phyloP scores from a whole-genome alignment of 2,329 filamentous ascomycete genomes.

The Sordariomycetes sp. region DNA sequence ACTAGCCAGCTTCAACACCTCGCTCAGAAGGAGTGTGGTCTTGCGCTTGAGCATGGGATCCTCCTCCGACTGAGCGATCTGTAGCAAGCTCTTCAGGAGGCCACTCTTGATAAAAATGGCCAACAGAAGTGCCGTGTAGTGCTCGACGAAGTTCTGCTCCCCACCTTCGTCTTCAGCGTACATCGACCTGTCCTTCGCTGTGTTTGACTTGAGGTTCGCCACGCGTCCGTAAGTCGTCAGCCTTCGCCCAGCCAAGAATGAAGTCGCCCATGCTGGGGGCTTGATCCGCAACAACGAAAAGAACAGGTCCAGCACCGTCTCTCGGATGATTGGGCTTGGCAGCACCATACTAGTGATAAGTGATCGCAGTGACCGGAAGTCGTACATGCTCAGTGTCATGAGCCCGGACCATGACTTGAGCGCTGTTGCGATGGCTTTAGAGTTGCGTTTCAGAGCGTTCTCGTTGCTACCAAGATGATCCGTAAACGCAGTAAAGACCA shows the following conservation, averaged over 20 bases:
- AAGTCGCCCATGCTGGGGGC: slow-evolving; percentile 83
- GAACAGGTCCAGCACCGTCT: slow-evolving; percentile 80
- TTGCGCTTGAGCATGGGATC: slow-evolving; percentile 72
- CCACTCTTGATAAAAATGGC: slow-evolving; percentile 79
- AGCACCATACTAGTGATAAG: slow-evolving; percentile 57
- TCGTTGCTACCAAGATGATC: slow-evolving; percentile 62
- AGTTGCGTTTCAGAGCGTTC: slow-evolving; percentile 67
- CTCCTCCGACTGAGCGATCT: slow-evolving; percentile 59
- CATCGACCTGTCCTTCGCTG: slow-evolving; percentile 37
- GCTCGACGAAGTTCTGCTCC: slow-evolving; percentile 80
- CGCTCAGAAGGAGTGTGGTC: slow-evolving; percentile 81
- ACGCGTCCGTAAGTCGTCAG: slow-evolving; percentile 96
- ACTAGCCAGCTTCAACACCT: slow-evolving; percentile 82
- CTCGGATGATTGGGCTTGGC: slow-evolving; percentile 47
- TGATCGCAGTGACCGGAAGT: slow-evolving; percentile 76
- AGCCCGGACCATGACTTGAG: slow-evolving; percentile 91
- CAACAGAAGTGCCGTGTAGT: slow-evolving; percentile 84
- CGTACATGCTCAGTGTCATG: slow-evolving; percentile 78
- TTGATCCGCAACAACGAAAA: slow-evolving; percentile 81
- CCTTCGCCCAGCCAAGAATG: slow-evolving; percentile 84
- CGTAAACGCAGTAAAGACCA: slow-evolving; percentile 86
- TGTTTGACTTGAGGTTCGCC: slow-evolving; percentile 64
- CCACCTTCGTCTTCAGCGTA: slow-evolving; percentile 57
- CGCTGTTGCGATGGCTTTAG: slow-evolving; percentile 84
- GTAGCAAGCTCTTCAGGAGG: slow-evolving; percentile 52